Base-by-base conservation (phyloP, 2,329 filamentous ascomycete species). In the Dactylellina parvicollis region DNA sequence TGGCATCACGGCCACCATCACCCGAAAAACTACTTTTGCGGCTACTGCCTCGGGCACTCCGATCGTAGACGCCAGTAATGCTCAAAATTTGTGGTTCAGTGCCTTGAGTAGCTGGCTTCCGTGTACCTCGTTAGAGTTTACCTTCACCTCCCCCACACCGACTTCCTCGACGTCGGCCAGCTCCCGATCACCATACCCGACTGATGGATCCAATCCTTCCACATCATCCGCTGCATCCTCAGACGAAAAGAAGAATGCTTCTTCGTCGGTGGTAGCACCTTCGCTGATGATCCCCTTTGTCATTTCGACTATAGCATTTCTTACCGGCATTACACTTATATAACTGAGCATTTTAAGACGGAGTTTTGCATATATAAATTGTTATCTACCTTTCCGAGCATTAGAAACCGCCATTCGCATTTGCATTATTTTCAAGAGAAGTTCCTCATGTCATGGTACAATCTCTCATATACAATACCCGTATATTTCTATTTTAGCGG, bases 71-170 rank as follows among this genome's bases (percentile, higher is more conserved):
- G 69, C 69, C 3, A 18, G 16, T 8, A 73, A 73, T 20, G 69
- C 69, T 12, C 69, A 73, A 44, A 66, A 38, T 49, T 55, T 73
- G 22, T 73, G 69, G 69, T 55, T 66, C 26, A 59, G 26, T 20
- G 69, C 69, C 3, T 47, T 73, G 69, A 73, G 69, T 40, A 73
- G 46, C 14, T 73, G 69, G 69, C 28, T 73, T 9, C 69, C 69
- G 4, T 73, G 69, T 28, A 54, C 60, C 4, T 66, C 69, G 4
- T 24, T 66, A 2, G 24, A 40, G 16, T 73, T 60, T 38, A 50
- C 61, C 10, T 55, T 52, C 32, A 30, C 44, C 3, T 18, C 36
- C 14, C 50, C 69, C 10, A 28, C 26, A 24, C 16, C 69, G 12
- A 73, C 60, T 0, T 28, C 60, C 8, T 47, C 69, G 8, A 24